These are phyloP conservation scores for Taphrina populina DNA, from an alignment of 1,139 yeast genomes.

Conservation along the genomic window DNA sequence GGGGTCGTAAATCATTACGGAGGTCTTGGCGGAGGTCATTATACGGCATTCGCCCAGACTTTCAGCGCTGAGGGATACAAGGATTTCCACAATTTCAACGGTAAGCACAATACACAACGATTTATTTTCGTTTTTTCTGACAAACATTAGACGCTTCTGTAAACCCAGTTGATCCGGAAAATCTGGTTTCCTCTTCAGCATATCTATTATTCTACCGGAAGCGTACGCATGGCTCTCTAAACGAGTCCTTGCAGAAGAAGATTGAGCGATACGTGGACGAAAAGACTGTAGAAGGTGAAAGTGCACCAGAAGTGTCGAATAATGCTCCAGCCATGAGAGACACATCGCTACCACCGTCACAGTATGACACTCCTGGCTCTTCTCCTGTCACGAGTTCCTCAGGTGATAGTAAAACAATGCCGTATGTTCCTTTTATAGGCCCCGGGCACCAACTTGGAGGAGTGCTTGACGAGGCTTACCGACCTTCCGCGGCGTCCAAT, in stretches of 20 bases:
- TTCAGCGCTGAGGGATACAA: slow-evolving; percentile 54
- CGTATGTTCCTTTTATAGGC: slow-evolving; percentile 13
- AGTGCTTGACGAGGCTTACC: background rate
- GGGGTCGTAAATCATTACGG: slow-evolving; percentile 97
- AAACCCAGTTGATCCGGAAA: slow-evolving; percentile 56
- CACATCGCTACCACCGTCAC: background rate
- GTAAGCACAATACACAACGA: slow-evolving; percentile 24
- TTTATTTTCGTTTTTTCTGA: background rate
- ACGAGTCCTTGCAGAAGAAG: slow-evolving; percentile 4
- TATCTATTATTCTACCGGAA: slow-evolving; percentile 80
- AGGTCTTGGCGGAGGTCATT: slow-evolving; percentile 97
- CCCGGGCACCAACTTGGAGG: slow-evolving; percentile 21
- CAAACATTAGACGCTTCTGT: slow-evolving; percentile 65
- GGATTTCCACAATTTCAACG: slow-evolving; percentile 89
- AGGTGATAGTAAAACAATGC: slow-evolving; percentile 1
- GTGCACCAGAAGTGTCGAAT: background rate
- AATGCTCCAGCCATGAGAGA: background rate
- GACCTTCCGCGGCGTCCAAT: slow-evolving; percentile 11
- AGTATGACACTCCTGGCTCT: slow-evolving; percentile 1
- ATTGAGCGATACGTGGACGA: slow-evolving; percentile 5
- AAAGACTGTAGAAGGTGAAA: background rate
- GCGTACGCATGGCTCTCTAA: slow-evolving; percentile 43
- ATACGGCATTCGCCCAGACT: slow-evolving; percentile 84
- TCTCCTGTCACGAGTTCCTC: slow-evolving; percentile 15
- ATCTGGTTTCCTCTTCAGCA: slow-evolving; percentile 73